phyloP scores from a whole-genome alignment of 1,284 basidiomycete species.

The Heimioporus retisporus region DNA sequence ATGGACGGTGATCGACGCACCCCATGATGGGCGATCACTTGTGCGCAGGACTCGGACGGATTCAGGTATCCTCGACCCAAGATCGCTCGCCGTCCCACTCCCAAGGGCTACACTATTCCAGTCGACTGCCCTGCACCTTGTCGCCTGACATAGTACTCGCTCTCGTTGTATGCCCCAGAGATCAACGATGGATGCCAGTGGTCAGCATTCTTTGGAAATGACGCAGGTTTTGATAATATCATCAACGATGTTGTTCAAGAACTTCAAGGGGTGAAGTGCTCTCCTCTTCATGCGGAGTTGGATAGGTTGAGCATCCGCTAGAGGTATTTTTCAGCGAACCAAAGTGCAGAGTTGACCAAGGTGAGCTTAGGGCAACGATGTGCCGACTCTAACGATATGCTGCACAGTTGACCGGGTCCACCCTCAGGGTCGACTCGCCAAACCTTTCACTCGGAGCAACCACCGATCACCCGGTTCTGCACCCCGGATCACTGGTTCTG shows the following conservation, averaged over 20 bases:
- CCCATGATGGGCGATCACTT: constrained; percentile 2
- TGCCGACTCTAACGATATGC: constrained; percentile 17
- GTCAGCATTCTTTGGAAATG: constrained; percentile 69
- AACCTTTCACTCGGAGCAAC: constrained; percentile 16
- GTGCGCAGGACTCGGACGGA: constrained; percentile 14
- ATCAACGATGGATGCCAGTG: constrained; percentile 80
- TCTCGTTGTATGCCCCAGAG: constrained; percentile 80
- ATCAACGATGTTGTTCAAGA: constrained; percentile 64
- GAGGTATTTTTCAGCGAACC: constrained; percentile 47
- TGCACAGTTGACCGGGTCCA: constrained; percentile 22
- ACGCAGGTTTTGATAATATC: constrained; percentile 62
- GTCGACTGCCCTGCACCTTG: constrained; percentile 77
- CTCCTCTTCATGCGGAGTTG: constrained; percentile 68
- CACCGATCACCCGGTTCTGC: constrained; percentile 65
- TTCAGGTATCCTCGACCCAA: constrained; percentile 63
- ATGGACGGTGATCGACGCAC: constrained; percentile 60
- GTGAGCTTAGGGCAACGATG: not conserved
- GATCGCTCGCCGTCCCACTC: constrained; percentile 60
- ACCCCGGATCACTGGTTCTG: constrained; percentile 86
- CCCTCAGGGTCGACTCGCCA: constrained; percentile 47
- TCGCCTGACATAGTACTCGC: constrained; percentile 75
- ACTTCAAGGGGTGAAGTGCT: constrained; percentile 69
- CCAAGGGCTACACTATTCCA: constrained; percentile 61
- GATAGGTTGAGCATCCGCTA: constrained; percentile 69
- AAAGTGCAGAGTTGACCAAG: constrained; percentile 18